Conservation (phyloP, 768 basidiomycete species). For the Auriscalpium vulgare region DNA sequence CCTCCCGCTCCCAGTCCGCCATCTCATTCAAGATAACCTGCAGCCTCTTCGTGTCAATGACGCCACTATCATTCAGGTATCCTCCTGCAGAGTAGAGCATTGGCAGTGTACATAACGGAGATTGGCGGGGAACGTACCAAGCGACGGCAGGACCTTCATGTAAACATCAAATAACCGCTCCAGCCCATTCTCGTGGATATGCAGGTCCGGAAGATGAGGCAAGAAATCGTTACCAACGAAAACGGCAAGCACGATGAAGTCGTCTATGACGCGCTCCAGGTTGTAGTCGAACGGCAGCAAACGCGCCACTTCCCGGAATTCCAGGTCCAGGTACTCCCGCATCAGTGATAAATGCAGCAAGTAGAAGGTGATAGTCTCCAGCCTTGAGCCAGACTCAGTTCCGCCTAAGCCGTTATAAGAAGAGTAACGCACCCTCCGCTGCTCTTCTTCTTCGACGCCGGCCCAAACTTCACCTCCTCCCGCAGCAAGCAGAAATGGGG, state of each 20-base stretch:
- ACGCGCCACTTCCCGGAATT: constrained; percentile 71
- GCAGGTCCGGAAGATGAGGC: constrained; percentile 91
- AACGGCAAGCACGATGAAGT: constrained; percentile 93
- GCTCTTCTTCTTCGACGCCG: constrained; percentile 64
- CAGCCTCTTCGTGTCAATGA: constrained; percentile 69
- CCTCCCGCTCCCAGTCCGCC: constrained; percentile 77
- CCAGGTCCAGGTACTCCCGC: constrained; percentile 95
- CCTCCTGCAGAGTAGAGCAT: constrained; percentile 48
- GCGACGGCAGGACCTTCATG: constrained; percentile 79
- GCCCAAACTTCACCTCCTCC: constrained; percentile 98
- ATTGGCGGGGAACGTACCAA: constrained; percentile 35
- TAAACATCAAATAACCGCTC: constrained; percentile 93
- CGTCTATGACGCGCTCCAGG: constrained; percentile 93
- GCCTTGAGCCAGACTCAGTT: constrained; percentile 19
- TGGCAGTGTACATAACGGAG: not conserved
- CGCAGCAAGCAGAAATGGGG: constrained; percentile 96
- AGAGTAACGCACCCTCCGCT: constrained; percentile 36
- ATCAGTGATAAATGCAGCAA: constrained; percentile 89
- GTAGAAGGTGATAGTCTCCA: constrained; percentile 87
- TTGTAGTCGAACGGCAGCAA: constrained; percentile 73
- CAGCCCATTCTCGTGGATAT: constrained; percentile 95
- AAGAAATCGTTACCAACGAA: constrained; percentile 98
- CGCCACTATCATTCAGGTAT: constrained; percentile 87
- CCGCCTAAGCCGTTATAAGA: not conserved
- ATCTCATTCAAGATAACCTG: constrained; percentile 88